Evolutionary conservation across 208 protist genomes (phyloP).

Genomic region (Trypanosomatidae sp.): DNA sequence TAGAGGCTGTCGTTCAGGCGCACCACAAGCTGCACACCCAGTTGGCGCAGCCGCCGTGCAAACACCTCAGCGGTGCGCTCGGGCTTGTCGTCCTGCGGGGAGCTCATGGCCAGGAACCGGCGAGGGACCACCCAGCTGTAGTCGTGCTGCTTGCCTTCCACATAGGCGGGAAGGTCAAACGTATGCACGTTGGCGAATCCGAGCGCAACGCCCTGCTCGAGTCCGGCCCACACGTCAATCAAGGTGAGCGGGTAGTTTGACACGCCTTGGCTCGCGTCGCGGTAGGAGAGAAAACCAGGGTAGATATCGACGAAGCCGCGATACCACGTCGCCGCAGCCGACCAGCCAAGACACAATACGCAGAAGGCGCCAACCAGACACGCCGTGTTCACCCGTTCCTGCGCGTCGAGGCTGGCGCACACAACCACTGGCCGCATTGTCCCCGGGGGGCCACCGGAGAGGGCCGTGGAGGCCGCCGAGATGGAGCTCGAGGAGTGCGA

Average conservation of each 20-base stretch:
- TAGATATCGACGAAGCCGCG: constrained; percentile 57
- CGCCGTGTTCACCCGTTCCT: constrained; percentile 89
- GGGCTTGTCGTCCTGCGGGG: constrained; percentile 47
- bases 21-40: constrained; percentile 91
- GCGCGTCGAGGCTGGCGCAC: constrained; percentile 56
- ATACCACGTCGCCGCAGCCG: constrained; percentile 54
- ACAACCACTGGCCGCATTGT: constrained; percentile 36
- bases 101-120: constrained; percentile 93
- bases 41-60: constrained; percentile 58
- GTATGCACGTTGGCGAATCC: constrained; percentile 78
- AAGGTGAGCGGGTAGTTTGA: constrained; percentile 84
- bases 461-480: not conserved
- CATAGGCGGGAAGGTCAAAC: constrained; percentile 93
- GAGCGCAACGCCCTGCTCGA: constrained; percentile 63
- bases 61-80: constrained; percentile 35
- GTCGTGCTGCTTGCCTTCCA: constrained; percentile 87
- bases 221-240: constrained; percentile 70
- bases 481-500: not conserved
- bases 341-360: constrained; percentile 61
- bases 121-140: constrained; percentile 95
- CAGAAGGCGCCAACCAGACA: constrained; percentile 78
- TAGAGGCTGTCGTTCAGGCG: constrained; percentile 95
- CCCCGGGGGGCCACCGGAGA: not conserved
- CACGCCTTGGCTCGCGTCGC: constrained; percentile 92
- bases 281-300: constrained; percentile 89